Base-by-base conservation (phyloP, 83 land plant genomes). In the Larix sibirica region DNA sequence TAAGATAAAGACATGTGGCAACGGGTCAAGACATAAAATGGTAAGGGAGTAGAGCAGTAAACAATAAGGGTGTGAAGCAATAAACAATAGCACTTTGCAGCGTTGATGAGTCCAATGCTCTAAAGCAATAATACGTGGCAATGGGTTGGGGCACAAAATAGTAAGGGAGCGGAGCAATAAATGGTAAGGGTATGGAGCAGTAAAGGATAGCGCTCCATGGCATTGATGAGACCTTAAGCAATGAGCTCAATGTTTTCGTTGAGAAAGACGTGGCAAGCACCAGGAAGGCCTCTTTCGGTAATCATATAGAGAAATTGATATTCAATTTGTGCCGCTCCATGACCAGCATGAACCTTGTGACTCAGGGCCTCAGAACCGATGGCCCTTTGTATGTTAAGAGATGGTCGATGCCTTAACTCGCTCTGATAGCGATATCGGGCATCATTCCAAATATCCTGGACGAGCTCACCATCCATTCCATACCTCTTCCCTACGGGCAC, bases 371-470 rank as follows among this genome's bases (percentile, higher is more conserved):
- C 20, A 28, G 28, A 28, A 28, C 28, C 28, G 0, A 28, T 0
- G 90, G 85, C 2, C 90, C 91, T 6, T 28, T 5, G 20, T 12
- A 79, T 24, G 42, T 87, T 58, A 3, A 56, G 58, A 70, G 42
- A 26, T 95, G 97, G 97, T 61, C 91, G 4, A 61, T 81, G 2
- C 77, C 83, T 61, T 93, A 95, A 82, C 85, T 92, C 3, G 85
- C 79, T 12, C 95, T 93, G 3, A 20, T 92, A 1, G 65, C 81
- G 13, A 82, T 61, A 0, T 68, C 87, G 5, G 90, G 90, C 1
- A 14, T 70, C 4, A 73, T 92, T 12, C 91, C 92, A 3, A 79
- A 44, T 33, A 4, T 70, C 6, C 58, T 88, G 16, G 90, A 89
- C 38, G 98, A 93, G 50, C 44, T 85, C n/a, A 23, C 84, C 26